Conservation (phyloP, 345 rosid species). For the Gossypium anomalum region DNA sequence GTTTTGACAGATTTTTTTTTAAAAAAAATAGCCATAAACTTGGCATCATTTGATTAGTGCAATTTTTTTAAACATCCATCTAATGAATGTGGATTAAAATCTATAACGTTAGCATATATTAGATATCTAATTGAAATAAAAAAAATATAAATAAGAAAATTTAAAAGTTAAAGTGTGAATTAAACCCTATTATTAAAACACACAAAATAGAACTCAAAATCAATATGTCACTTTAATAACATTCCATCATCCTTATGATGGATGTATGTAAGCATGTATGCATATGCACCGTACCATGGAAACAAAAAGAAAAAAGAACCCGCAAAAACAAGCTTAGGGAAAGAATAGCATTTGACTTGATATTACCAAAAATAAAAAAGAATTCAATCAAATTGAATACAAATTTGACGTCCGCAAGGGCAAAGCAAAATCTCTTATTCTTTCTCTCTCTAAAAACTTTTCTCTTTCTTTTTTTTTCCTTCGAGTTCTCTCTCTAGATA, state of each 20-base stretch:
- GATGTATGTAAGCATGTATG: background rate
- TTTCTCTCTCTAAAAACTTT: background rate
- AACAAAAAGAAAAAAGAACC: background rate
- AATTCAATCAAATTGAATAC: constrained; percentile 49
- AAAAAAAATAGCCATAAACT: too few relatives aligned
- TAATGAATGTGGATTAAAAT: too few relatives aligned
- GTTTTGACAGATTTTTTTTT: too few relatives aligned
- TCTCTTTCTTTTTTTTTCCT: constrained; percentile 8
- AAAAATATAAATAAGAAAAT: too few relatives aligned
- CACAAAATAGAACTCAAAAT: too few relatives aligned
- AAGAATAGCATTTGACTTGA: constrained; percentile 37
- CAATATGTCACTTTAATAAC: too few relatives aligned
- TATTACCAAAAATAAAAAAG: constrained; percentile 13
- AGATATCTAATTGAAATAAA: too few relatives aligned
- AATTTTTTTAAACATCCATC: too few relatives aligned
- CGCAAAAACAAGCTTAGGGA: background rate
- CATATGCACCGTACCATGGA: background rate
- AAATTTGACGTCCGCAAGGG: constrained; percentile 76
- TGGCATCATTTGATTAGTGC: too few relatives aligned
- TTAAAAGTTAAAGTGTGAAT: too few relatives aligned
- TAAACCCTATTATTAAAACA: too few relatives aligned
- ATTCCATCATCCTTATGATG: background rate
- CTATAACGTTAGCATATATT: too few relatives aligned
- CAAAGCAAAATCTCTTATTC: constrained; percentile 18
- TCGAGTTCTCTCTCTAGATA: constrained; percentile 36